Evolutionary conservation across 2,329 filamentous ascomycete genomes (phyloP), one percentile per base, ranked within the genome.

Genomic region (Epichloe bromicola): DNA sequence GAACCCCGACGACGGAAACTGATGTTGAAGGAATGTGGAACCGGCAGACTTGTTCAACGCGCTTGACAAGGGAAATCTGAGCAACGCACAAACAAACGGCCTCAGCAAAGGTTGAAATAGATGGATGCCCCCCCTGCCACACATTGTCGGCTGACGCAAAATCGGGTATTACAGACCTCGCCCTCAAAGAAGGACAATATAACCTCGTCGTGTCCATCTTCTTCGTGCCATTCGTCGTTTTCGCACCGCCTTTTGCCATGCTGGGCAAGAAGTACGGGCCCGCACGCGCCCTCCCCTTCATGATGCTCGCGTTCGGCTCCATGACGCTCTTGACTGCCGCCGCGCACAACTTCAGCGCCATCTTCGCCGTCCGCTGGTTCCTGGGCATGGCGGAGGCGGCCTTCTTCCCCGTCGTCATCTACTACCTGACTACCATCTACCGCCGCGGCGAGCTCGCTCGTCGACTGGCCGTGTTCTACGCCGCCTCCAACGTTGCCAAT

Each of bases 181-280:
- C 75, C 50, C 78, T 88, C 70, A 74, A 75, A 50, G 52, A 61
- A 3, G 74, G 79, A 58, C 75, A 86, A 63, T 87, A 88, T 70
- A 88, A 87, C 64, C 75, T 81, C 44, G 73, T 87, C 45, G 66
- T 89, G 40, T 78, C 74, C 56, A 80, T 89, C 56, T 89, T 89
- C 71, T 89, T 85, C 65, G 72, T 88, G 5, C 85, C 85, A 0
- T 88, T 84, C 61, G 85, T 88, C 49, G 61, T 88, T 40, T 83
- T 81, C 49, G 84, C 83, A 0, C 83, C 82, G 0, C 63, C 68
- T 8, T 55, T 70, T 1, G 67, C 67, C 43, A 82, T 88, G 65
- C 63, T 85, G 11, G 83, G 83, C 54, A 89, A 88, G 68, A 82
- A 79, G 55, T 86, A 76, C 59, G 83, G 84, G 0, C 80, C 85